Base-by-base conservation (phyloP, 495 filamentous ascomycete species). In the Cairneyella variabilis region DNA sequence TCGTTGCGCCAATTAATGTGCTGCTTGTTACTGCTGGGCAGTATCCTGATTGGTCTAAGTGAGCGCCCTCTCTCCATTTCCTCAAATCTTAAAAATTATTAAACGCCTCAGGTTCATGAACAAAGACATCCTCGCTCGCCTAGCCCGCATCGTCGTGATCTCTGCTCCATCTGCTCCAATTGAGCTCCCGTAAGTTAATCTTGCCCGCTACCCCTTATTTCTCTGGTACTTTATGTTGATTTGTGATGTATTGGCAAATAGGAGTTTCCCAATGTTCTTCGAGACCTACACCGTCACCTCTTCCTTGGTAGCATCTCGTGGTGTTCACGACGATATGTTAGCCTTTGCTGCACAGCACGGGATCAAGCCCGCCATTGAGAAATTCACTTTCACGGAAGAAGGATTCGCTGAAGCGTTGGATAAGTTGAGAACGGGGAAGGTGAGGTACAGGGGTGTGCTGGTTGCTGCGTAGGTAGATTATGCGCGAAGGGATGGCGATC, bases 31-130 rank as follows among this genome's bases (percentile, higher is more conserved):
- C 69, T 27, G 66, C 64, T 12, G 53, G 44, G 17, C 61, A 62
- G 46, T 66, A 71, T 54, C 70, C 71, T 0, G 64, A 70, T 43
- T 72, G 68, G 67, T 38, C 60, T n/a, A 60, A 57, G 41, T 54
- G 54, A 28, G 56, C 63, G 3, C 3, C n/a, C 20, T 14, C 43
- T 23, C 18, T 53, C 39, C 12, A 39, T 30, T 18, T n/a, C 25
- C 34, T 27, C 40, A 6, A 12, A 11, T 21, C 16, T 21, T 44
- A 25, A 38, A 2, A 23, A 12, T 26, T n/a, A 53, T 5, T 9
- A 16, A 30, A 16, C n/a, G 11, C 14, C 9, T 3, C 36, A 64
- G 58, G 25, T 56, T 59, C 48, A 44, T 64, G 52, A 36, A 54
- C 5, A 62, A 62, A 32, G 50, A 64, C 0, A 45, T 67, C 16